phyloP scores from a whole-genome alignment of 2,329 filamentous ascomycete genomes.

The Alternaria angustiovoidea region DNA sequence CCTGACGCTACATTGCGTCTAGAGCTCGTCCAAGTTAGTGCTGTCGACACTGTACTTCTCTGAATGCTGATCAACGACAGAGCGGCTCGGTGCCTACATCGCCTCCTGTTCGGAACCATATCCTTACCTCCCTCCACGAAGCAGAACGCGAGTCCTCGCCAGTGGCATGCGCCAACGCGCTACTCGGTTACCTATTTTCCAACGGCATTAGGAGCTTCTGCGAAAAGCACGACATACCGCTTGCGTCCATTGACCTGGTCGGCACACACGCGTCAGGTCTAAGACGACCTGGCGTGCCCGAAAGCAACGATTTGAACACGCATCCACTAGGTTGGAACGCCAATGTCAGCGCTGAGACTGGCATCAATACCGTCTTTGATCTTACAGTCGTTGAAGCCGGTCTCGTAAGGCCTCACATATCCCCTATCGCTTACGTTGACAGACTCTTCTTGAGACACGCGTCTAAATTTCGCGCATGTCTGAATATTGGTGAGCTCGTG shows the following conservation, averaged over 20 bases:
- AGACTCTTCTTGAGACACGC: slow-evolving; percentile 64
- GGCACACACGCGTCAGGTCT: slow-evolving; percentile 65
- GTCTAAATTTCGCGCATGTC: slow-evolving; percentile 64
- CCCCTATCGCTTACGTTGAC: slow-evolving; percentile 67
- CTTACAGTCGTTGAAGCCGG: slow-evolving; percentile 66
- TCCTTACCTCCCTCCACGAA: slow-evolving; percentile 66
- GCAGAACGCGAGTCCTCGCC: slow-evolving; percentile 63
- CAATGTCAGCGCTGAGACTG: slow-evolving; percentile 63
- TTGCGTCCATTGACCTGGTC: slow-evolving; percentile 61
- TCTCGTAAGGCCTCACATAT: slow-evolving; percentile 63
- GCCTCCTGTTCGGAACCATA: slow-evolving; percentile 62
- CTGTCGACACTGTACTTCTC: neutral
- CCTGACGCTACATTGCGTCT: slow-evolving; percentile 64
- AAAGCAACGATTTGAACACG: slow-evolving; percentile 44
- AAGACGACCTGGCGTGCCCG: slow-evolving; percentile 1
- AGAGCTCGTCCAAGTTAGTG: slow-evolving; percentile 55
- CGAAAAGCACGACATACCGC: slow-evolving; percentile 53
- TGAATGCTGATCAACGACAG: slow-evolving; percentile 34
- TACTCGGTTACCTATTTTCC: slow-evolving; percentile 66
- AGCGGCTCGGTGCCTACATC: slow-evolving; percentile 66
- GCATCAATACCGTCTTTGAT: slow-evolving; percentile 67
- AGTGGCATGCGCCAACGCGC: slow-evolving; percentile 65
- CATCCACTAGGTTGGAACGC: slow-evolving; percentile 64
- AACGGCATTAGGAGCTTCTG: slow-evolving; percentile 61
- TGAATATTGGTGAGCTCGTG: slow-evolving; percentile 69